Evolutionary conservation across 352 stramenopile genomes (phyloP), one percentile per base, ranked within the genome.

Genomic region (Globisporangium abappressorium): DNA sequence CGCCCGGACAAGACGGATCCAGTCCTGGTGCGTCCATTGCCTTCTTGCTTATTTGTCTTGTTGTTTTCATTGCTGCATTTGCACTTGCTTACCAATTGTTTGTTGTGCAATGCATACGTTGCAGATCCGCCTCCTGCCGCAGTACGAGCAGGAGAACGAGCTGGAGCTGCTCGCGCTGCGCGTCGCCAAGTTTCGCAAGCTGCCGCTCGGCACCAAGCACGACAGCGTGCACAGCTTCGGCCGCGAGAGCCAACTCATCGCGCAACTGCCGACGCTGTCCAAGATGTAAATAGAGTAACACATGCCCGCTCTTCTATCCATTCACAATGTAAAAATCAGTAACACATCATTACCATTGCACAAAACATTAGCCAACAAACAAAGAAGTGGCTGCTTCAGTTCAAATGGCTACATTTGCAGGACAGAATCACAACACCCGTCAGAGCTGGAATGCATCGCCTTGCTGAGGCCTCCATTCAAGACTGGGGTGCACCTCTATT

Each of bases 151-250:
- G 33, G 84, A 87, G 36, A 77, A 79, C 49, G 83, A 85, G 61
- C 71, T 94, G 38, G 81, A 92, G 60, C 69, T 79, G 58, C 75
- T 92, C 62, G 82, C 86, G 24, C 54, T 82, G 34, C 82, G 82
- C 18, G 74, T 93, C 9, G 84, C 77, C 64, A 86, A 84, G 71
- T 92, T 92, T 71, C 86, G 86, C 65, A 94, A 94, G 62, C 66
- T 92, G 20, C 86, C 84, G 33, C 76, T 71, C 49, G 73, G 68
- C 62, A 56, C 62, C 22, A 57, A 54, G n/a, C 62, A 68, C 64
- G 72, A 75, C 11, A 77, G 71, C 28, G 49, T 84, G 66, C 51
- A 76, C 62, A 77, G 75, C 24, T 73, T 73, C 41, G 70, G 72
- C 12, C 82, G 78, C 56, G 79, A 85, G 65, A 87, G 76, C 9